Evolutionary conservation across 2,329 filamentous ascomycete genomes (phyloP).

Genomic region (Fusarium proliferatum): DNA sequence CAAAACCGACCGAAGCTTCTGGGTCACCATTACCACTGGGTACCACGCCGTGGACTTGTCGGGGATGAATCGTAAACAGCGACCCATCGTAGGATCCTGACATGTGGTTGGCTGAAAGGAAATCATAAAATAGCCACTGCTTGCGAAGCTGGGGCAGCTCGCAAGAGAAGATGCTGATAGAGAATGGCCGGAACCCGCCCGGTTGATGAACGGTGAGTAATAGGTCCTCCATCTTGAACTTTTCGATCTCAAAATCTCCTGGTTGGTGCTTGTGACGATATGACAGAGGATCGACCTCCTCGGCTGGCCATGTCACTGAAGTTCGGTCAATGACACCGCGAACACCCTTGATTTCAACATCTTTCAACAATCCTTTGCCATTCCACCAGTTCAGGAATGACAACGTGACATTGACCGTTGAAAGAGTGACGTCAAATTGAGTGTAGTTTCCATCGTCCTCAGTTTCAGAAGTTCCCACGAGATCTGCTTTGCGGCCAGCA

Average conservation of each 20-base stretch:
- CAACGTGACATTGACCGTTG: constrained; percentile 93
- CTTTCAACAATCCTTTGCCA: constrained; percentile 87
- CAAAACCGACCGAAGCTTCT: constrained; percentile 65
- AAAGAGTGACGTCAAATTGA: constrained; percentile 94
- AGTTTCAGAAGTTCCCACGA: constrained; percentile 49
- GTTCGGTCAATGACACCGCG: constrained; percentile 93
- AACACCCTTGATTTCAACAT: constrained; percentile 94
- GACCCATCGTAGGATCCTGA: constrained; percentile 96
- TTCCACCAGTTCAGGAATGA: constrained; percentile 99
- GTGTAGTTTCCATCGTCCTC: constrained; percentile 95
- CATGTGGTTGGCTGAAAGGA: constrained; percentile 94
- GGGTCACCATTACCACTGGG: constrained; percentile 63
- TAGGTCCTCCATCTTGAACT: constrained; percentile 95
- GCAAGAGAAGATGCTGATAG: constrained; percentile 94
- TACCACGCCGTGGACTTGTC: constrained; percentile 85
- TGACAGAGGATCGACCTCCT: constrained; percentile 81
- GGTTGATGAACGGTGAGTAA: constrained; percentile 93
- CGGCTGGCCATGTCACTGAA: constrained; percentile 74
- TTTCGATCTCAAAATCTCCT: constrained; percentile 96
- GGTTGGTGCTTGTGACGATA: constrained; percentile 89
- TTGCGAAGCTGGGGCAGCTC: constrained; percentile 93
- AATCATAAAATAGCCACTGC: constrained; percentile 98
- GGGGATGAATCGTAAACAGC: constrained; percentile 94
- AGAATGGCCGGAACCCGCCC: constrained; percentile 89
- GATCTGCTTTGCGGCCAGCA: constrained; percentile 68